These are phyloP conservation scores for Elongisporangium undulatum DNA, from an alignment of 352 stramenopile species.

Conservation along the genomic window DNA sequence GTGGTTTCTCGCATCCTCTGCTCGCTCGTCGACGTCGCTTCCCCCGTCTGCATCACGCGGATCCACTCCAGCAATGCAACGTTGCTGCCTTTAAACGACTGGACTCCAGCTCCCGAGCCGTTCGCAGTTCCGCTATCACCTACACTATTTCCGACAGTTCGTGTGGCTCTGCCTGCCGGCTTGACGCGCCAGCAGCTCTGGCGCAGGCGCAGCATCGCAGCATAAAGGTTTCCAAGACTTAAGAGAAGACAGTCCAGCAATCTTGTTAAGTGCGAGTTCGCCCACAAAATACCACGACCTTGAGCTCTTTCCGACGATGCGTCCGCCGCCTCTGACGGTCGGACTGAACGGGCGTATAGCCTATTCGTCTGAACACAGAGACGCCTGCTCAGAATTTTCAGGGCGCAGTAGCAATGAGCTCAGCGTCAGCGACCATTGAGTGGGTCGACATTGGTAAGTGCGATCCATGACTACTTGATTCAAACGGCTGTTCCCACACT, in stretches of 20 bases:
- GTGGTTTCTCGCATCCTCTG: background rate
- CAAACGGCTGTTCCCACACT: too few relatives aligned
- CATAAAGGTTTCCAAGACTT: background rate
- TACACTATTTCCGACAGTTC: conserved; percentile 18
- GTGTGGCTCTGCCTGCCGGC: background rate
- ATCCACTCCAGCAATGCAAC: background rate
- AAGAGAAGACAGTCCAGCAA: too few relatives aligned
- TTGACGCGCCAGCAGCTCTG: background rate
- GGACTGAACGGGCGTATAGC: background rate
- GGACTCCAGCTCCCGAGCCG: background rate
- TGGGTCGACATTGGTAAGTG: too few relatives aligned
- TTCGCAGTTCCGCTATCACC: conserved; percentile 10
- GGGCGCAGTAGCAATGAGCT: background rate
- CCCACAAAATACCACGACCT: too few relatives aligned
- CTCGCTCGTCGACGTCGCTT: background rate
- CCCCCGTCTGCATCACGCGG: background rate
- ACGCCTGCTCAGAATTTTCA: background rate
- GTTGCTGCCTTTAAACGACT: background rate
- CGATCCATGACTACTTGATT: too few relatives aligned
- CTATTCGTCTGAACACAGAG: background rate
- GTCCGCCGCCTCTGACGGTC: too few relatives aligned
- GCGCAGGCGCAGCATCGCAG: background rate
- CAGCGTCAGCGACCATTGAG: background rate
- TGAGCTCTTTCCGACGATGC: background rate
- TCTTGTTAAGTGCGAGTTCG: too few relatives aligned